Conservation (phyloP, 176 grass and related monocot genomes). For the Triticum urartu region DNA sequence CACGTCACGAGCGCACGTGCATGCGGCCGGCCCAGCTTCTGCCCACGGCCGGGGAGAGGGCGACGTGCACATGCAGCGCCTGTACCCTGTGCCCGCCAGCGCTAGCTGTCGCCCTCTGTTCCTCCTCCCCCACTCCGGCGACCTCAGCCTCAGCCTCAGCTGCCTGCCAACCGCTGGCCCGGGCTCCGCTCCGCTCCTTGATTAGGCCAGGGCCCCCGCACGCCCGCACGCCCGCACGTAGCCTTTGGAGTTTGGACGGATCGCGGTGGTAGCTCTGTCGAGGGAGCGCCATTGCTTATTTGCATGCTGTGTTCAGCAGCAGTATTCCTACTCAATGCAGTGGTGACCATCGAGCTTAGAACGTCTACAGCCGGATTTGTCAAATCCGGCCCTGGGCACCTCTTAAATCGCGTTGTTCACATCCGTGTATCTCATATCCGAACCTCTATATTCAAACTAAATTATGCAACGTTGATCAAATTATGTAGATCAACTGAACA, state of each 20-base stretch:
- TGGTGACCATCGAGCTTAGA: neutral
- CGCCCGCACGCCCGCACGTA: neutral
- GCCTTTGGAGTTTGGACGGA: neutral
- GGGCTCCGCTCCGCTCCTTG: neutral
- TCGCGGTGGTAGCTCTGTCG: neutral
- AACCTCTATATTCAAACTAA: too few relatives aligned
- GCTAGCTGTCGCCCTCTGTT: neutral
- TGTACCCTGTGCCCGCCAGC: neutral
- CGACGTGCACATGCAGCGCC: slow-evolving; percentile 6
- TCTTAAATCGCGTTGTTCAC: too few relatives aligned
- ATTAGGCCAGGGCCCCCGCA: neutral
- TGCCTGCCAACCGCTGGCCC: neutral
- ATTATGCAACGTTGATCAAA: too few relatives aligned
- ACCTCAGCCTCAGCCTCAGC: neutral
- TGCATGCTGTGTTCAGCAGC: neutral
- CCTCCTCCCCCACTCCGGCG: neutral
- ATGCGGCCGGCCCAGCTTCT: neutral
- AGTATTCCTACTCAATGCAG: neutral
- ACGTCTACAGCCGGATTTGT: too few relatives aligned
- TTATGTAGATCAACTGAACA: too few relatives aligned
- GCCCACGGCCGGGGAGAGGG: neutral
- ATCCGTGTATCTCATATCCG: too few relatives aligned
- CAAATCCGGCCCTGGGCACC: too few relatives aligned
- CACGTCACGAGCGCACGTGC: neutral
- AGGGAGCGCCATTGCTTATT: neutral